Conservation (phyloP, 2,329 filamentous ascomycete species). For the Fusarium musae region DNA sequence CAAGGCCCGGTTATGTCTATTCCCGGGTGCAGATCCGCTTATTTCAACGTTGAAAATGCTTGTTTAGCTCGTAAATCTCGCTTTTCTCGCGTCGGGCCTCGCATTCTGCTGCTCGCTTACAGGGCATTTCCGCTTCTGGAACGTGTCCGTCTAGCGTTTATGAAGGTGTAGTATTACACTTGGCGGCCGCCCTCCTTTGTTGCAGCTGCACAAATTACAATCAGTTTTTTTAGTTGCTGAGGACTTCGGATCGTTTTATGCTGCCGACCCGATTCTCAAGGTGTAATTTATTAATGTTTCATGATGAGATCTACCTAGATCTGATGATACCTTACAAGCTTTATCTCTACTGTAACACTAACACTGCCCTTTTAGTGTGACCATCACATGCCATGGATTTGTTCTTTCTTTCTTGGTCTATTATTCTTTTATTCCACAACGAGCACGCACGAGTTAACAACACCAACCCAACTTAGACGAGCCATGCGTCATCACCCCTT, state of each 20-base stretch:
- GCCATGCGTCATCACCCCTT: background rate
- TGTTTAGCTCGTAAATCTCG: constrained; percentile 17
- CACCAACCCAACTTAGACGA: background rate
- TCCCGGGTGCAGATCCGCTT: constrained; percentile 26
- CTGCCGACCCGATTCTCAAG: constrained; percentile 6
- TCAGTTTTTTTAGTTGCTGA: background rate
- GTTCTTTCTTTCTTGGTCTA: background rate
- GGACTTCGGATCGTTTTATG: constrained; percentile 30
- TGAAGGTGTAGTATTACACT: background rate
- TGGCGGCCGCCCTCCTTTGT: constrained; percentile 35
- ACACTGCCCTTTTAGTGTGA: background rate
- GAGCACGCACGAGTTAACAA: background rate
- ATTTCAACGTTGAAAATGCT: constrained; percentile 10
- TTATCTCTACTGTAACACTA: background rate
- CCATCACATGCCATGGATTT: background rate
- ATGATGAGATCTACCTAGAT: background rate
- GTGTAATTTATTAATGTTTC: background rate
- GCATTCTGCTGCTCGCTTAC: constrained; percentile 6
- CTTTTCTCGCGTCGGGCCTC: constrained; percentile 15
- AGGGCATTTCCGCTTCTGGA: constrained; percentile 1
- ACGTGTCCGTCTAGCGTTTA: background rate
- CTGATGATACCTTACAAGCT: background rate
- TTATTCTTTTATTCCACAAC: background rate
- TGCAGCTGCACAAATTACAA: background rate
- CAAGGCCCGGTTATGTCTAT: constrained; percentile 18